These are phyloP conservation scores for Rubia yunnanensis DNA, from an alignment of 257 asterid species.

Conservation along the genomic window DNA sequence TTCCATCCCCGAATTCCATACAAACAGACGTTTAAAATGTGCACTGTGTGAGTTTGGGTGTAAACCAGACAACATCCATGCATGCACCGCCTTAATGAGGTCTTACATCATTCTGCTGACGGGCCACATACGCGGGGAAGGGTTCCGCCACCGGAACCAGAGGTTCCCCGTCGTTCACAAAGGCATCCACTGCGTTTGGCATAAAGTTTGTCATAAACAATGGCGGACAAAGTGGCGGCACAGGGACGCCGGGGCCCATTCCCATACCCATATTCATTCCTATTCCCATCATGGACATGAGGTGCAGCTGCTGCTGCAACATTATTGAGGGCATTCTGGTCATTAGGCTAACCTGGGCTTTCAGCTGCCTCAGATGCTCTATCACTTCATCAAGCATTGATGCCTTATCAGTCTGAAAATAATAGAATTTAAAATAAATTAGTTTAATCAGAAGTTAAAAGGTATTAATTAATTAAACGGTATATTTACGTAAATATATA, in stretches of 20 bases:
- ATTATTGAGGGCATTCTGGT: slow-evolving; percentile 57
- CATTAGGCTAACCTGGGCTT: slow-evolving; percentile 64
- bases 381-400: slow-evolving; percentile 84
- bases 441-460: too few species aligned
- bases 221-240: not conserved
- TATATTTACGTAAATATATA: too few species aligned
- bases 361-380: slow-evolving; percentile 59
- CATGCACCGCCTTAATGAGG: too few species aligned
- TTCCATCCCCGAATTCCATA: too few species aligned
- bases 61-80: not conserved
- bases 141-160: slow-evolving; percentile 32
- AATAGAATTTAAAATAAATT: too few species aligned
- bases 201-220: too few species aligned
- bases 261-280: slow-evolving; percentile 40
- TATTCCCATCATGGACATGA: slow-evolving; percentile 71
- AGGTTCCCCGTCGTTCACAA: too few species aligned
- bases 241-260: not conserved
- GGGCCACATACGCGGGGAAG: slow-evolving; percentile 39
- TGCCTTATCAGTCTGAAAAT: slow-evolving; percentile 67
- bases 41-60: not conserved
- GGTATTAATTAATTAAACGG: too few species aligned
- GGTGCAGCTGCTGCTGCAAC: slow-evolving; percentile 78
- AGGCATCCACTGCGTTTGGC: too few species aligned
- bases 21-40: too few species aligned
- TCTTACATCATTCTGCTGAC: slow-evolving; percentile 51